A percentile compares a stretch with the other conserved stretches of the same genome.
Evolutionary conservation across 2,329 filamentous ascomycete genomes (phyloP).

Genomic region (Xylariales sp.): DNA sequence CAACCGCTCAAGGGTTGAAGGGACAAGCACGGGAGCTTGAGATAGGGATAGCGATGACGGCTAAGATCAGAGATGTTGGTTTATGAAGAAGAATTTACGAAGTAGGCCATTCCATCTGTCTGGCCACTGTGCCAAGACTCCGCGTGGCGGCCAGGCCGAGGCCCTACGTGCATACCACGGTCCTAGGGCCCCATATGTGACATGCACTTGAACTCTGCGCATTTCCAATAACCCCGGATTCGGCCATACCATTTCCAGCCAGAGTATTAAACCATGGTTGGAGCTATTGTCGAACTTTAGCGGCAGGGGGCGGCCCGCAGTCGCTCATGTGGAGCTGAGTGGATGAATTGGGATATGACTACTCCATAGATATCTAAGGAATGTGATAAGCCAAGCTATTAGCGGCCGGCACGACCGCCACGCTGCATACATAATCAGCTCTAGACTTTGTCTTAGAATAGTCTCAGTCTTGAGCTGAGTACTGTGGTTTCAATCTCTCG

Average conservation of each 20-base stretch:
- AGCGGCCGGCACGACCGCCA: background rate
- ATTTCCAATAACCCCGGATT: background rate
- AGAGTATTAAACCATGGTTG: background rate
- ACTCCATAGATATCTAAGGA: background rate
- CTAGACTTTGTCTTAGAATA: background rate
- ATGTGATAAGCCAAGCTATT: background rate
- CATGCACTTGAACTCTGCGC: background rate
- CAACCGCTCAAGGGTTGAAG: background rate
- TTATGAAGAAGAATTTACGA: too few species aligned
- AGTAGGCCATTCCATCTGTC: too few species aligned
- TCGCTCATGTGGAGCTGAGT: background rate
- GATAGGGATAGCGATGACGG: too few species aligned
- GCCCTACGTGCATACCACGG: too few species aligned
- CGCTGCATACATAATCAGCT: too few species aligned
- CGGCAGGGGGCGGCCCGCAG: background rate
- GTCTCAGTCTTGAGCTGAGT: too few species aligned
- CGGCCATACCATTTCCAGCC: background rate
- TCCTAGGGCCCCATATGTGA: too few species aligned
- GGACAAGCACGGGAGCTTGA: too few species aligned
- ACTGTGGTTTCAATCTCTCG: too few species aligned
- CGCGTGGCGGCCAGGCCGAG: too few species aligned
- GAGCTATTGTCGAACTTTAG: background rate
- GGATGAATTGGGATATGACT: background rate
- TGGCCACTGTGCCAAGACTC: too few species aligned
- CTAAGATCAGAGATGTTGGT: too few species aligned